A percentile compares a stretch with the other conserved stretches of the same genome.
Conservation (phyloP, 495 filamentous ascomycete species). For the Endocarpon pusillum region DNA sequence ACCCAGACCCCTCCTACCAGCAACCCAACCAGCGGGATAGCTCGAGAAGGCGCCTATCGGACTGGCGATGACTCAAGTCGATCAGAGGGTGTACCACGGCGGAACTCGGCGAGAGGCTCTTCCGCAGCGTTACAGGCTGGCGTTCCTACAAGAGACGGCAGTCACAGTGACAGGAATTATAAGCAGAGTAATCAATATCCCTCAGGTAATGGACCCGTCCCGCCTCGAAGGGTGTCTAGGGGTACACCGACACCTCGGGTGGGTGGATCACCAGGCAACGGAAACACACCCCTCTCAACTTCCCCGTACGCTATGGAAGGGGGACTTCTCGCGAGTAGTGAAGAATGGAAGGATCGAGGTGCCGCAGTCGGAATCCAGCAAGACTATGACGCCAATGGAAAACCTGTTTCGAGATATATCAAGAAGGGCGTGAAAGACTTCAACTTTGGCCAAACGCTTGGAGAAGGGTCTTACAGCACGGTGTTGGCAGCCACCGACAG, state of each 20-base stretch:
- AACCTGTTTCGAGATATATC: conserved; percentile 60
- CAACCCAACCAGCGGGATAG: conserved; percentile 15
- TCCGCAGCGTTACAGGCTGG: conserved; percentile 43
- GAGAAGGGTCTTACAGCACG: conserved; percentile 96
- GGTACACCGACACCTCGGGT: no score
- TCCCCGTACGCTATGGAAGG: conserved; percentile 45
- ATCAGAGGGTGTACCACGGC: conserved; percentile 34
- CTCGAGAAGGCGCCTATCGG: conserved; percentile 35
- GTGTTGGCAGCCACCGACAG: conserved; percentile 89
- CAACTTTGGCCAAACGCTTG: conserved; percentile 76
- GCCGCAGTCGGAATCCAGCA: conserved; percentile 64
- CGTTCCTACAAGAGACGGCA: conserved; percentile 49
- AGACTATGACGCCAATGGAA: conserved; percentile 69
- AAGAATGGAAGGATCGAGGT: conserved; percentile 91
- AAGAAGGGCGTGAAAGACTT: conserved; percentile 99
- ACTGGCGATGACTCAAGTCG: conserved; percentile 47
- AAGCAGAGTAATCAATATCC: conserved; percentile 38
- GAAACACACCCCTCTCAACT: conserved; percentile 37
- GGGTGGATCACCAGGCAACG: conserved; percentile 26
- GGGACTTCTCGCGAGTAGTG: conserved; percentile 50
- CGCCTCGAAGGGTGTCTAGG: conserved; percentile 31
- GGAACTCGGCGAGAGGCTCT: conserved; percentile 44
- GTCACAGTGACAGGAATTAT: conserved; percentile 51
- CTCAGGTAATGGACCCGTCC: conserved; percentile 34
- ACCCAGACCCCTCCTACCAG: conserved; percentile 23